Base-by-base conservation (phyloP, 805 yeast genomes). In the Metschnikowia anglica region DNA sequence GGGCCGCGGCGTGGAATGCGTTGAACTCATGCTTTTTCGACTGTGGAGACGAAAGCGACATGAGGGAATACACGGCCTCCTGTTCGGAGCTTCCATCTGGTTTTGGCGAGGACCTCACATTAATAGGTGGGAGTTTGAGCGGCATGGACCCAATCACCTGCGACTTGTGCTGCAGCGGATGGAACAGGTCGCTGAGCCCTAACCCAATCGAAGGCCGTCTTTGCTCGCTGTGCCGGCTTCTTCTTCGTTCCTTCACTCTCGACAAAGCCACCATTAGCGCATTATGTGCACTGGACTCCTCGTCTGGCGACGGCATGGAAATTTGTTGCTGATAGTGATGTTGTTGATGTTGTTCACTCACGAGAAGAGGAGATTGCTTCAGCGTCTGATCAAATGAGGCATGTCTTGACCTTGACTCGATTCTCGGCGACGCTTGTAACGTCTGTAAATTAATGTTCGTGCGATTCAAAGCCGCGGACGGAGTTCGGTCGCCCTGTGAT, bases 1-100 rank as follows among this genome's bases (percentile, higher is more conserved):
- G 44, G 3, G 37, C 34, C 9, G 41, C 36, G 15, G 34, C 26
- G 12, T 46, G 47, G n/a, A 38, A 39, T 77, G 74, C 20, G 52
- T 62, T 39, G 10, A 40, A 34, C n/a, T 43, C 43, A 34, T 59
- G 60, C 36, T 62, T 64, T 29, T 54, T 49, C 13, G 62, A 41
- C 50, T 66, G 72, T 2, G 83, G 82, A 1, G 81, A 74, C 6
- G 82, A 70, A 30, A 78, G 62, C 28, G 80, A 74, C 72, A 78
- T 78, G 39, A 78, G 63, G 17, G 81, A 76, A 54, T 72, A 62
- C 9, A 78, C 73, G 5, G 83, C 83, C 37, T 77, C 82, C 52
- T 77, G 77, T 48, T 78, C 83, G 10, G 54, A 51, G 36, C 62
- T 58, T 48, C 61, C 58, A 47, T 59, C 49, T 39, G 58, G 36